Evolutionary conservation across 371 early-diverging fungal genomes (phyloP).

Genomic region (Parasitella parasitica): DNA sequence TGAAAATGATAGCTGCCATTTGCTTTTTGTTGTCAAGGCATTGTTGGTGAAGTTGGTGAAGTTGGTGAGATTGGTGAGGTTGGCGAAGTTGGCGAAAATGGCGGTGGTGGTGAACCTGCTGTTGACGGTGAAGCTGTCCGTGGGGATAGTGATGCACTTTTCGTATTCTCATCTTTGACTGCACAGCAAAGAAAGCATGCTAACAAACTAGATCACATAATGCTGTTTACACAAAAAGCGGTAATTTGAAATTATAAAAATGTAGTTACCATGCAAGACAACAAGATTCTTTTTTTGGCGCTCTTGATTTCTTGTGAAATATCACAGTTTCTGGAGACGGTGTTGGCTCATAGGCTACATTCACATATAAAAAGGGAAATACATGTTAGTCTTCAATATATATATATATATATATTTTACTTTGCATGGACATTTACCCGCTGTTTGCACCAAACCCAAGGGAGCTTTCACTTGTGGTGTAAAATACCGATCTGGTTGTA

Average conservation of each 20-base stretch:
- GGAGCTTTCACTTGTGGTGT: constrained; percentile 4
- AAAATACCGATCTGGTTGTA: constrained; percentile 12
- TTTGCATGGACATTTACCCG: neutral
- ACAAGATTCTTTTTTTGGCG: constrained; percentile 4
- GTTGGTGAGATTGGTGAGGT: no score
- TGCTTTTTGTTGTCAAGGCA: neutral
- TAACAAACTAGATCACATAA: neutral
- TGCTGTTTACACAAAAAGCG: neutral
- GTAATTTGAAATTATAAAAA: no score
- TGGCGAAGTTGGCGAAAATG: no score
- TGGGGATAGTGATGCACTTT: neutral
- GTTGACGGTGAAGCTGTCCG: neutral
- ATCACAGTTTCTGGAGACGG: constrained; percentile 14
- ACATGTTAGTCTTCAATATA: neutral
- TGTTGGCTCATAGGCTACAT: constrained; percentile 12
- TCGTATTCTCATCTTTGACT: constrained; percentile 8
- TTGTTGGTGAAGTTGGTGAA: no score
- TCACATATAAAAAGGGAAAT: neutral
- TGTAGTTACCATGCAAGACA: constrained; percentile 12
- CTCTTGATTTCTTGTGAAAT: neutral
- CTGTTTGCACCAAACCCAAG: neutral
- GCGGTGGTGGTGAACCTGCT: neutral
- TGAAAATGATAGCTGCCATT: neutral
- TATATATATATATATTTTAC: neutral
- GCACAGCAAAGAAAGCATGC: constrained; percentile 15